phyloP scores from a whole-genome alignment of 441 rosid species.

The Kokia cookei region DNA sequence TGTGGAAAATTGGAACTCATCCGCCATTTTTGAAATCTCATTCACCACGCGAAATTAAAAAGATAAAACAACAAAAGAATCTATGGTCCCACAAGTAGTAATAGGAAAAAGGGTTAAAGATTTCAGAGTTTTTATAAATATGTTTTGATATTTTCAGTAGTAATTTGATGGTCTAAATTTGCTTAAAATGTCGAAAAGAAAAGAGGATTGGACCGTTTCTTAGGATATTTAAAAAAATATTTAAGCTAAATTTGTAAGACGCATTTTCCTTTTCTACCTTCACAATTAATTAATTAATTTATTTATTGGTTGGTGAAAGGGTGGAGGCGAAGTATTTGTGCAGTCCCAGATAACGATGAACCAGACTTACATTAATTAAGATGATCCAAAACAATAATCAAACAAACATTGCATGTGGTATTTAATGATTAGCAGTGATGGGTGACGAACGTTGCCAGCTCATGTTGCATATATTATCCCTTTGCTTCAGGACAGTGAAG shows the following conservation, averaged over 20 bases:
- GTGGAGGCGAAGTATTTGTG: no score
- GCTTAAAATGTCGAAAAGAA: no score
- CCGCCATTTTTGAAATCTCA: background rate
- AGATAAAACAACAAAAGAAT: background rate
- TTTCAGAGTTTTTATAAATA: background rate
- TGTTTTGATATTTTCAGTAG: background rate
- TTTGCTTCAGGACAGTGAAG: no score
- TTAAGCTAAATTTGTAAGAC: no score
- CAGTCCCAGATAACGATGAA: background rate
- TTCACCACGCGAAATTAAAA: background rate
- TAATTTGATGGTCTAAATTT: background rate
- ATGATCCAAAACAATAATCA: no score
- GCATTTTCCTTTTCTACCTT: no score
- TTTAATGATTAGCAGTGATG: no score
- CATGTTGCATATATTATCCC: background rate
- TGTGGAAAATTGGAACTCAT: background rate
- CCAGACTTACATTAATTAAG: background rate
- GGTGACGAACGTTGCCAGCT: background rate
- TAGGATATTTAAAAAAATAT: background rate
- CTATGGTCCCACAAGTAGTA: no score
- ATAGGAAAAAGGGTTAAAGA: background rate
- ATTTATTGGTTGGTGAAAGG: no score
- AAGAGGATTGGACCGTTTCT: background rate
- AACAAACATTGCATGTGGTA: background rate
- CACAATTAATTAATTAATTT: no score